Evolutionary conservation across 805 yeast genomes (phyloP).

Genomic region (Debaryomyces maramus): DNA sequence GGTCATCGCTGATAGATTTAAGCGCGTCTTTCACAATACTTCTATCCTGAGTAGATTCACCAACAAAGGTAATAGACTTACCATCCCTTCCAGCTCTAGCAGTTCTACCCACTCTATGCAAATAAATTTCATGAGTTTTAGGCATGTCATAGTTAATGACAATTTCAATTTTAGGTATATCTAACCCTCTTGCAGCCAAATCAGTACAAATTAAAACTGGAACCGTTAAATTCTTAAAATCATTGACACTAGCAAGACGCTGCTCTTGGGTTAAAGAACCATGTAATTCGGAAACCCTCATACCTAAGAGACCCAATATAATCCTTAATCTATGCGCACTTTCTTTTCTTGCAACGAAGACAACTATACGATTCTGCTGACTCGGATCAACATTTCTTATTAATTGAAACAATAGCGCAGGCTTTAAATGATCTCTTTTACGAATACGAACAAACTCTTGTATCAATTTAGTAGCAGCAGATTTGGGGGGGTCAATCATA

Average conservation of each 20-base stretch:
- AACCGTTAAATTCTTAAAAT: slow-evolving; percentile 77
- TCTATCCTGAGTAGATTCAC: slow-evolving; percentile 86
- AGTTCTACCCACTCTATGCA: slow-evolving; percentile 98
- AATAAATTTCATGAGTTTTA: slow-evolving; percentile 81
- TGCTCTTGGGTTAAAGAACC: slow-evolving; percentile 90
- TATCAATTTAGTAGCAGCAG: slow-evolving; percentile 83
- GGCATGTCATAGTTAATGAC: slow-evolving; percentile 98
- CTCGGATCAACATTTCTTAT: slow-evolving; percentile 64
- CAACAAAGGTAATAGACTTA: slow-evolving; percentile 88
- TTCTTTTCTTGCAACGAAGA: slow-evolving; percentile 90
- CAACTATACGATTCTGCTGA: slow-evolving; percentile 73
- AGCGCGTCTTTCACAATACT: slow-evolving; percentile 88
- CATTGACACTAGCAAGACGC: slow-evolving; percentile 79
- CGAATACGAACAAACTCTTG: slow-evolving; percentile 96
- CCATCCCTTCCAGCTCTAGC: slow-evolving; percentile 99
- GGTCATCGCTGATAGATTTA: slow-evolving; percentile 51
- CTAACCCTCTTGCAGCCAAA: slow-evolving; percentile 98
- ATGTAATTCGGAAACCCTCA: slow-evolving; percentile 77
- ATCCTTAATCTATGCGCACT: slow-evolving; percentile 85
- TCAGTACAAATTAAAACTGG: slow-evolving; percentile 95
- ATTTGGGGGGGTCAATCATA: slow-evolving; percentile 95
- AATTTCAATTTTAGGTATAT: slow-evolving; percentile 95
- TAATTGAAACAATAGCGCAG: slow-evolving; percentile 75
- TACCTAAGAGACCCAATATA: slow-evolving; percentile 68
- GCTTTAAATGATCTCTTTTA: slow-evolving; percentile 79